Conservation (phyloP, 2,329 filamentous ascomycete species). For the Diplodia corticola region DNA sequence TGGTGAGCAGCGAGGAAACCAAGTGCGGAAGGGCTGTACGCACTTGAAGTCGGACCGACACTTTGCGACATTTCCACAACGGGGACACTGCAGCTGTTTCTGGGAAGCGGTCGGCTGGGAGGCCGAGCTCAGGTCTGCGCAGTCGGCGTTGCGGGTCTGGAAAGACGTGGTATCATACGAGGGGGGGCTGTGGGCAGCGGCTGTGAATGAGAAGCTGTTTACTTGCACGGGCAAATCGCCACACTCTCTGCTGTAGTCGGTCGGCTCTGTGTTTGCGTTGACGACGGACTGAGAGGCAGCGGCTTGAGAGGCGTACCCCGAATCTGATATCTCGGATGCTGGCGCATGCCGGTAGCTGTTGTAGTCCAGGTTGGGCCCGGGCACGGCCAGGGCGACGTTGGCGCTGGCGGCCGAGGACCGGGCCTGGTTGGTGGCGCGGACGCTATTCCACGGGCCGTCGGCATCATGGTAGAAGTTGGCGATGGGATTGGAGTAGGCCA, state of each 20-base stretch:
- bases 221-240: conserved; percentile 8
- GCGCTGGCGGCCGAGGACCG: not conserved
- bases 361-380: conserved; percentile 25
- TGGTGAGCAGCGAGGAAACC: not conserved
- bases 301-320: conserved; percentile 36
- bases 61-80: conserved; percentile 32
- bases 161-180: not conserved
- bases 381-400: not conserved
- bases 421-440: conserved; percentile 13
- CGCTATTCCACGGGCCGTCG: conserved; percentile 19
- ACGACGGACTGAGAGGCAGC: conserved; percentile 32
- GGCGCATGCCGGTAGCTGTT: conserved; percentile 26
- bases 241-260: conserved; percentile 20
- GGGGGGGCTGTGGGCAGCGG: not conserved
- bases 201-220: conserved; percentile 10
- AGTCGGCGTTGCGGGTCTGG: not conserved
- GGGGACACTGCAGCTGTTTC: conserved; percentile 24
- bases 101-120: not conserved
- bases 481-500: conserved; percentile 13
- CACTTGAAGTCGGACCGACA: conserved; percentile 42
- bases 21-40: conserved; percentile 24
- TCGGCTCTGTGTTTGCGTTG: conserved; percentile 36
- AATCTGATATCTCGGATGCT: conserved; percentile 36
- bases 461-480: conserved; percentile 17
- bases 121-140: not conserved